Conservation (phyloP, 2,329 filamentous ascomycete genomes). For the Fusarium gaditjirri region DNA sequence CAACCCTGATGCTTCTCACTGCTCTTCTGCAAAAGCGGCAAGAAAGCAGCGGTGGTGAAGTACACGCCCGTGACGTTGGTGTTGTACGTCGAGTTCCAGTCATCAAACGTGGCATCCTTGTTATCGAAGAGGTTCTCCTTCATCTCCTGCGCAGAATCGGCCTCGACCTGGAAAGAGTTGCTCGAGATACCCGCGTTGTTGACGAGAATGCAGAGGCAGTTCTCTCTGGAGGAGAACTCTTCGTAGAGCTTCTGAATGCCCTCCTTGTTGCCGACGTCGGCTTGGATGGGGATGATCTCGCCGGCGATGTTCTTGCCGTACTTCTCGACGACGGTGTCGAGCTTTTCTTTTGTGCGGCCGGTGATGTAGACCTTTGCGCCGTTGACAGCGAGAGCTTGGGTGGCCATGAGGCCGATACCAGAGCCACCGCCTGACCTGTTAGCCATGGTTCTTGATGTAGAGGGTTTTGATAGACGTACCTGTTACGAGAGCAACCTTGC, state of each 20-base stretch:
- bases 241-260: conserved; percentile 67
- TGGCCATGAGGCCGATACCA: conserved; percentile 76
- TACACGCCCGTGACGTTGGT: conserved; percentile 80
- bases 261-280: conserved; percentile 71
- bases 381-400: conserved; percentile 73
- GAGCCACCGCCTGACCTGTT: conserved; percentile 59
- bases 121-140: conserved; percentile 75
- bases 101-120: conserved; percentile 66
- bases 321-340: conserved; percentile 68
- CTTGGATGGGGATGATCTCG: conserved; percentile 68
- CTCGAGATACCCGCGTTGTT: conserved; percentile 76
- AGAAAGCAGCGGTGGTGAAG: conserved; percentile 71
- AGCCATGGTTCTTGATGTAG: neutral
- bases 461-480: conserved; percentile 40
- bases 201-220: conserved; percentile 71
- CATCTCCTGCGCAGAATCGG: conserved; percentile 61
- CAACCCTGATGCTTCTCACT: conserved; percentile 56
- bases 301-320: conserved; percentile 65
- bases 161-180: conserved; percentile 63
- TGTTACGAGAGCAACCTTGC: conserved; percentile 58
- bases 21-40: conserved; percentile 68
- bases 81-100: conserved; percentile 78
- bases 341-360: conserved; percentile 70
- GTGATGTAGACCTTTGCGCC: conserved; percentile 78
- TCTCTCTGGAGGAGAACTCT: conserved; percentile 65